These are phyloP conservation scores for Meyerozyma smithsonii DNA, from an alignment of 1,139 yeast genomes.

Conservation along the genomic window DNA sequence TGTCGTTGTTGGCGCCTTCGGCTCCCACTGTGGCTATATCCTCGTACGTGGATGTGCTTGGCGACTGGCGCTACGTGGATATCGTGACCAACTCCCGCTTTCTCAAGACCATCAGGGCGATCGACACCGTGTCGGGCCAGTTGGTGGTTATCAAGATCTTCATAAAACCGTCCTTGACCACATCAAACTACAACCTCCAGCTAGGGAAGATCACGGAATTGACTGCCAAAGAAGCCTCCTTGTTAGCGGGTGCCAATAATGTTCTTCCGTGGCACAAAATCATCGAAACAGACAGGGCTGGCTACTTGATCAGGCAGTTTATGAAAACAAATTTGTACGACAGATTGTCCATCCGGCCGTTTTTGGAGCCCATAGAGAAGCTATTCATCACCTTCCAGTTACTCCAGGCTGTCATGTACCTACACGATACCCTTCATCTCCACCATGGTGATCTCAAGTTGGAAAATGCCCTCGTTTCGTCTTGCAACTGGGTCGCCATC, in stretches of 20 bases:
- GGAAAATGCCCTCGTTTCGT: constrained; percentile 81
- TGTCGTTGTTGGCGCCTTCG: constrained; percentile 81
- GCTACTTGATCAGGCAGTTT: constrained; percentile 81
- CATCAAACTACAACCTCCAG: constrained; percentile 24
- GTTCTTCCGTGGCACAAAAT: constrained; percentile 69
- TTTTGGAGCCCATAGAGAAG: constrained; percentile 75
- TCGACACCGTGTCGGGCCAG: constrained; percentile 56
- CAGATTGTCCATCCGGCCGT: constrained; percentile 82
- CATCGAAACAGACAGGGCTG: constrained; percentile 88
- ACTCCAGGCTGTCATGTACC: constrained; percentile 51
- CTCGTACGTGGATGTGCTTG: constrained; percentile 78
- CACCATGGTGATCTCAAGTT: constrained; percentile 90
- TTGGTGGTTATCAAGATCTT: constrained; percentile 72
- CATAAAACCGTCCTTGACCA: constrained; percentile 59
- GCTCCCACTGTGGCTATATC: constrained; percentile 91
- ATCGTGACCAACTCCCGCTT: constrained; percentile 74
- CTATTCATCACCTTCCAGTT: constrained; percentile 82
- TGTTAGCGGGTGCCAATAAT: constrained; percentile 51
- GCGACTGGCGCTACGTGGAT: constrained; percentile 67
- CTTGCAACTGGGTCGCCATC: constrained; percentile 84
- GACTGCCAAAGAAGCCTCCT: constrained; percentile 29
- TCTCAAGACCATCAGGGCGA: constrained; percentile 78
- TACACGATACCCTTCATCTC: constrained; percentile 55
- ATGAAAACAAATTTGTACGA: constrained; percentile 78
- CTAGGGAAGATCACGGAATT: constrained; percentile 32